phyloP scores from a whole-genome alignment of 2,329 filamentous ascomycete species.

The Teratosphaeria zuluensis region DNA sequence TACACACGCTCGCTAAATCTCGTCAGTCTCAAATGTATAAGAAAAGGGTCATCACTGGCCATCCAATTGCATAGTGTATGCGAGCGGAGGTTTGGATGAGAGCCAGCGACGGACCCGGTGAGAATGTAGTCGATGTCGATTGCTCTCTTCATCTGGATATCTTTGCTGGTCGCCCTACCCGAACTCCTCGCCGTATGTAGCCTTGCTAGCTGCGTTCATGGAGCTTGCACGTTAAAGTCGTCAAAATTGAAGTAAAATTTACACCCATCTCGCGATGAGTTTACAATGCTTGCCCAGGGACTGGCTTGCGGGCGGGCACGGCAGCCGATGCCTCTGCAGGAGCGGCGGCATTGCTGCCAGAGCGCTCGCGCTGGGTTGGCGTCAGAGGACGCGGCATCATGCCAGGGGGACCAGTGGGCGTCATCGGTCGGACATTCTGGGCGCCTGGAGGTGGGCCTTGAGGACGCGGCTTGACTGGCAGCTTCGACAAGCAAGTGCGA shows the following conservation, averaged over 20 bases:
- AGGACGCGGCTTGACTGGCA: slow-evolving; percentile 76
- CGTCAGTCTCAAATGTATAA: not conserved
- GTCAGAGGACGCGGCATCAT: slow-evolving; percentile 13
- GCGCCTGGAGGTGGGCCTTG: slow-evolving; percentile 42
- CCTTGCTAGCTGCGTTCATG: not conserved
- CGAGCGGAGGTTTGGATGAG: not conserved
- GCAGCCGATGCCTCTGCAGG: slow-evolving; percentile 19
- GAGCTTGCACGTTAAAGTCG: not conserved
- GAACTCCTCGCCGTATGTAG: not conserved
- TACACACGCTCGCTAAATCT: not conserved
- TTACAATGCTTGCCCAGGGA: slow-evolving; percentile 34
- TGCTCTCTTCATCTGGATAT: not conserved
- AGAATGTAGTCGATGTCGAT: not conserved
- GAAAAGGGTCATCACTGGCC: not conserved
- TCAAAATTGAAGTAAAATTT: not conserved
- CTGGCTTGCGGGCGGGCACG: slow-evolving; percentile 36
- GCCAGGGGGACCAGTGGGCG: slow-evolving; percentile 16
- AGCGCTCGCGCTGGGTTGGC: slow-evolving; percentile 13
- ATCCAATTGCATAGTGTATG: not conserved
- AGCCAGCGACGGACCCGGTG: not conserved
- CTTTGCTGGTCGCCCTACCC: not conserved
- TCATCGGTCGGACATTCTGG: slow-evolving; percentile 23
- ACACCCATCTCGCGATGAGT: not conserved
- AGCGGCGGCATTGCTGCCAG: slow-evolving; percentile 9
- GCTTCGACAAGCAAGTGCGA: slow-evolving; percentile 83